These are phyloP conservation scores for Saturnispora dispora DNA, from an alignment of 805 yeast genomes.

Conservation along the genomic window DNA sequence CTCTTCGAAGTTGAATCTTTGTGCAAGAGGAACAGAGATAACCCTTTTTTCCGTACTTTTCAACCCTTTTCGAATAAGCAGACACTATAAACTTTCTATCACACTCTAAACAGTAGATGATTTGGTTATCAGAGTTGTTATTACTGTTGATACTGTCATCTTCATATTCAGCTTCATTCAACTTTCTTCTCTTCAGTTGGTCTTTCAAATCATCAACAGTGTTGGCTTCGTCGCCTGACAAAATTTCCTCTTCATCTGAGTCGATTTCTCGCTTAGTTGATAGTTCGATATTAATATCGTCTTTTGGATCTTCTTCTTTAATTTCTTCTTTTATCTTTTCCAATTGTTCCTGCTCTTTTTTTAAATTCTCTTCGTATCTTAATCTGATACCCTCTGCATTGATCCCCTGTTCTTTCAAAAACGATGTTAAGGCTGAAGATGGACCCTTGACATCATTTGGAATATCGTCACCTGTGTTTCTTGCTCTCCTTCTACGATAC, in stretches of 20 bases:
- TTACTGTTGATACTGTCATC: conserved; percentile 38
- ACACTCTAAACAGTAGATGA: conserved; percentile 50
- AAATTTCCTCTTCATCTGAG: conserved; percentile 12
- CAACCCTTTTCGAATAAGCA: conserved; percentile 51
- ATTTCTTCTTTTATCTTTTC: background rate
- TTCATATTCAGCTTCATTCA: conserved; percentile 15
- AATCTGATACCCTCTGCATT: conserved; percentile 67
- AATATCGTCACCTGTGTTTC: background rate
- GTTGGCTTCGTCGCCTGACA: conserved; percentile 14
- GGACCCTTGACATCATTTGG: conserved; percentile 39
- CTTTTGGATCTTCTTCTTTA: conserved; percentile 11
- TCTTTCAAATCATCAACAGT: conserved; percentile 27
- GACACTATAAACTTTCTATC: conserved; percentile 47
- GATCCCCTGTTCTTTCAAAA: conserved; percentile 82
- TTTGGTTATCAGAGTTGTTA: conserved; percentile 17
- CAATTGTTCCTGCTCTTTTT: conserved; percentile 26
- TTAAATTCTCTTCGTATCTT: conserved; percentile 24
- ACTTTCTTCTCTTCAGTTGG: conserved; percentile 21
- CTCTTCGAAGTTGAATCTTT: conserved; percentile 34
- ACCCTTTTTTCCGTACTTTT: conserved; percentile 44
- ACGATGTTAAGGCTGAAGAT: conserved; percentile 85
- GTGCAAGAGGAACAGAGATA: conserved; percentile 61
- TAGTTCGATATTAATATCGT: conserved; percentile 11
- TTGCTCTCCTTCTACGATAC: conserved; percentile 15
- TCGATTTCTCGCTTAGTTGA: conserved; percentile 6